A percentile compares a stretch with the other conserved stretches of the same genome.
phyloP scores from a whole-genome alignment of 768 basidiomycete species.

The Hygrophorus russula region DNA sequence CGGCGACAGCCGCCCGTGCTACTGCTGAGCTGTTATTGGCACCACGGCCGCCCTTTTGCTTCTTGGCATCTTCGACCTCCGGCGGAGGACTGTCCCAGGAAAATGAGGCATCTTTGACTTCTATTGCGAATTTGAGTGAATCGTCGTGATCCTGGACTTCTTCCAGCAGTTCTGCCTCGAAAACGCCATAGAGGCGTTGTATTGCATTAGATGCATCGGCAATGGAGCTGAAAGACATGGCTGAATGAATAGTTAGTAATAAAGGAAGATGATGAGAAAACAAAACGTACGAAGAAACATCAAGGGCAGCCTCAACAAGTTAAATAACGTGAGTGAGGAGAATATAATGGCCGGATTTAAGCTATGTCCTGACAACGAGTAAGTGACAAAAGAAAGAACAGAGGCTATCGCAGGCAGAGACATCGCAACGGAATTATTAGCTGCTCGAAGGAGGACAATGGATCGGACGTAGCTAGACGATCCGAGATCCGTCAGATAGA shows the following conservation, averaged over 20 bases:
- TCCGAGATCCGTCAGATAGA: neutral
- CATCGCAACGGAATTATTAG: conserved; percentile 56
- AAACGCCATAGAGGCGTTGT: conserved; percentile 67
- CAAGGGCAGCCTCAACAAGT: conserved; percentile 68
- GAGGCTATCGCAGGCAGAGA: conserved; percentile 71
- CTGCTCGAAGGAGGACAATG: conserved; percentile 54
- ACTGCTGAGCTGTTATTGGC: neutral
- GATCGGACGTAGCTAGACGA: conserved; percentile 47
- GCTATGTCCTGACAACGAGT: conserved; percentile 58
- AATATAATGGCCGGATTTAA: conserved; percentile 69
- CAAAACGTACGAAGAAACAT: conserved; percentile 46
- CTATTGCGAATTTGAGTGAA: conserved; percentile 49
- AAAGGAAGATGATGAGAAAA: conserved; percentile 2
- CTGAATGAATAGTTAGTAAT: conserved; percentile 22
- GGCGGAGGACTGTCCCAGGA: conserved; percentile 78
- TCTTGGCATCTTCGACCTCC: conserved; percentile 28
- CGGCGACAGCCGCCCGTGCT: neutral
- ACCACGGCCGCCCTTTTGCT: conserved; percentile 11
- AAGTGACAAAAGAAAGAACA: conserved; percentile 67
- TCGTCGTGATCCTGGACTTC: conserved; percentile 46
- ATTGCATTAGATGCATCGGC: conserved; percentile 78
- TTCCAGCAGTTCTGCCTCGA: conserved; percentile 69
- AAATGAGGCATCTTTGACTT: conserved; percentile 61
- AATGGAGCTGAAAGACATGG: conserved; percentile 61
- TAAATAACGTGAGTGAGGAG: conserved; percentile 78